Evolutionary conservation across 768 basidiomycete genomes (phyloP).

Genomic region (Russula compacta): DNA sequence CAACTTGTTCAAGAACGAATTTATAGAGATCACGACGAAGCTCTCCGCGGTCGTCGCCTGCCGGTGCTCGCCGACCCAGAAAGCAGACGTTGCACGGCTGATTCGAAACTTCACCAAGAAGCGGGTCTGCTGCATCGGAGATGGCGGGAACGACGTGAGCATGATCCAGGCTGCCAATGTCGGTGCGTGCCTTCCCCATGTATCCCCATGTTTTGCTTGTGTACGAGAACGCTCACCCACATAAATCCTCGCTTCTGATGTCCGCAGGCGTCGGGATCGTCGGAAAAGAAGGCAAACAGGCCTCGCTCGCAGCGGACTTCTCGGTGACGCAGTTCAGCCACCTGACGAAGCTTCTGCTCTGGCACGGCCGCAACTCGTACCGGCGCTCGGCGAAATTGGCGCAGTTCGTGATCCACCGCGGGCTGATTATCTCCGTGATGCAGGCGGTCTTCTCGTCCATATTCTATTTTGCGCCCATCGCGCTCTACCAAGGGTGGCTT

Average conservation of each 20-base stretch:
- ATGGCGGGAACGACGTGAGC: slow-evolving; percentile 98
- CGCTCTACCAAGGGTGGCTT: slow-evolving; percentile 95
- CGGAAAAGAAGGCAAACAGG: slow-evolving; percentile 98
- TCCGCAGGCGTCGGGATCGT: slow-evolving; percentile 86
- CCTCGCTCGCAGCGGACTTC: slow-evolving; percentile 97
- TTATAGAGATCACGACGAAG: slow-evolving; percentile 93
- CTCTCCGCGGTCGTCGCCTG: slow-evolving; percentile 95
- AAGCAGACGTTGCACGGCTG: slow-evolving; percentile 92
- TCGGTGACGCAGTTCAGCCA: slow-evolving; percentile 95
- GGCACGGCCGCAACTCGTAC: slow-evolving; percentile 99
- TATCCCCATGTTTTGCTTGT: too few species aligned
- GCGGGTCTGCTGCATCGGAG: slow-evolving; percentile 96
- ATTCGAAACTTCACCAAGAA: slow-evolving; percentile 89
- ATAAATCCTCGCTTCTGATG: background rate
- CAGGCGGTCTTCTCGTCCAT: slow-evolving; percentile 94
- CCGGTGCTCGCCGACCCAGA: slow-evolving; percentile 97
- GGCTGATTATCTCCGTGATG: slow-evolving; percentile 94
- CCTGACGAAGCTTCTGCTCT: slow-evolving; percentile 91
- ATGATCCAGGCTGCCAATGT: slow-evolving; percentile 99
- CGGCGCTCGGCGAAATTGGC: slow-evolving; percentile 96
- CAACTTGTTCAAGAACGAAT: slow-evolving; percentile 84
- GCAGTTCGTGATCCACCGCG: slow-evolving; percentile 97
- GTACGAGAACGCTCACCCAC: background rate
- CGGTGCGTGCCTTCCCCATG: slow-evolving; percentile 45
- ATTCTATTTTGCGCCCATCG: slow-evolving; percentile 92